These are phyloP conservation scores for Microcyclospora tardicrescens DNA, from an alignment of 2,329 filamentous ascomycete species.

Conservation along the genomic window DNA sequence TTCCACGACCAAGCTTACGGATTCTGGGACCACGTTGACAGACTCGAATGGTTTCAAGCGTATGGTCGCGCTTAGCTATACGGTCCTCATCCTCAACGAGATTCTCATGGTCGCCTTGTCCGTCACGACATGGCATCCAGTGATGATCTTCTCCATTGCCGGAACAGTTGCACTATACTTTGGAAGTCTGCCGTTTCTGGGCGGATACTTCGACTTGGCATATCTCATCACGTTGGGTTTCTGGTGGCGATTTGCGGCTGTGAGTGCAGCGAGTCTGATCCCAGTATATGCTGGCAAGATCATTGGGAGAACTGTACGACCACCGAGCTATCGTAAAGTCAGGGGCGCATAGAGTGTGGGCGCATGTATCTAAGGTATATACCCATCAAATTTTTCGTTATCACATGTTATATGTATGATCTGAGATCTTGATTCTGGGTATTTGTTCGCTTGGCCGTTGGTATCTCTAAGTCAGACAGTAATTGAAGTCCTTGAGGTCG, in stretches of 20 bases:
- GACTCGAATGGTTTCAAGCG: conserved; percentile 20
- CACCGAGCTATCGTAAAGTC: conserved; percentile 90
- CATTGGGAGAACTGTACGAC: conserved; percentile 71
- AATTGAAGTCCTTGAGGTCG: no score
- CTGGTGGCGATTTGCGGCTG: conserved; percentile 73
- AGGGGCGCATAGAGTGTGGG: conserved; percentile 16
- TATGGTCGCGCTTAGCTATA: conserved; percentile 88
- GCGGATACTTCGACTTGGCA: conserved; percentile 73
- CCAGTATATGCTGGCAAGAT: conserved; percentile 82
- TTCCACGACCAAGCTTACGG: conserved; percentile 5
- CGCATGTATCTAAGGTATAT: background rate
- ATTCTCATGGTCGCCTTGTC: conserved; percentile 94
- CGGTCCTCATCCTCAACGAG: conserved; percentile 84
- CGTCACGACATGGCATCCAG: conserved; percentile 90
- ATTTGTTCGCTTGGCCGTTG: no score
- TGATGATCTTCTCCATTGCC: conserved; percentile 76
- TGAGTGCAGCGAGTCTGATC: conserved; percentile 66
- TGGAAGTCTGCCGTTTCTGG: conserved; percentile 72
- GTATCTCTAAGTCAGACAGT: no score
- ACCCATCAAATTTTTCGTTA: background rate
- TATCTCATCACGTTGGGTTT: conserved; percentile 73
- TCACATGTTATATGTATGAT: no score
- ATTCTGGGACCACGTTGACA: conserved; percentile 9
- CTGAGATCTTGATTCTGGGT: no score
- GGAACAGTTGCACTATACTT: conserved; percentile 74